Evolutionary conservation across 2,329 filamentous ascomycete species (phyloP), one percentile per base, ranked within the genome.

Genomic region (Ceratocystis colombiana): DNA sequence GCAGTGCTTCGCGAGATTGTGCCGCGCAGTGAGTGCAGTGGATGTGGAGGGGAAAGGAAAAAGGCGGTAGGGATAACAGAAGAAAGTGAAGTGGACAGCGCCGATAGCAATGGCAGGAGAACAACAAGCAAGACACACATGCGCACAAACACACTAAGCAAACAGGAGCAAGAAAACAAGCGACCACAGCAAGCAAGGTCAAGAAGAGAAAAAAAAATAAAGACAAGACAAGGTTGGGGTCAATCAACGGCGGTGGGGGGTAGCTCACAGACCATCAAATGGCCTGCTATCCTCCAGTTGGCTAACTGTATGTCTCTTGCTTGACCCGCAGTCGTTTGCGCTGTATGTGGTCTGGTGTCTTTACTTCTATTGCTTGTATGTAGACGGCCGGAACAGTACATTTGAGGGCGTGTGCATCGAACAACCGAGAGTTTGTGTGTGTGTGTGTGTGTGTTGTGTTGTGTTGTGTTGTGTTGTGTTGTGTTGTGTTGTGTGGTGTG

Each of bases 91-190:
- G 22, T 12, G n/a, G 10, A 57, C 17, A 22, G 46, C 12, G 53
- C 53, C 22, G 25, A 28, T 28, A 30, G 53, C 53, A 30, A 33
- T 33, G 30, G 20, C 53, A 17, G 17, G 10, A 30, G 53, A 25
- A 57, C 22, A 57, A 57, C 53, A 17, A 28, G 22, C 53, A 57
- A 57, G 53, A 57, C 53, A 57, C 53, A 57, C 53, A 53, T n/a
- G 22, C 48, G 48, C n/a, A 17, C 22, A 57, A 12, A 57, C 53
- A 30, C 48, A 53, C 53, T 15, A 41, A 41, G 37, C 37, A 41
- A 41, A n/a, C 53, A 57, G 15, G 25, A 7, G 10, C 22, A 33
- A 12, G 30, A 25, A 57, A 33, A 28, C 22, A 15, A 57, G 53
- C 53, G 22, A n/a, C n/a, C 48, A 25, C 48, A 53, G 48, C 48